phyloP scores from a whole-genome alignment of 1,139 yeast species.

The Geotrichum siamense region DNA sequence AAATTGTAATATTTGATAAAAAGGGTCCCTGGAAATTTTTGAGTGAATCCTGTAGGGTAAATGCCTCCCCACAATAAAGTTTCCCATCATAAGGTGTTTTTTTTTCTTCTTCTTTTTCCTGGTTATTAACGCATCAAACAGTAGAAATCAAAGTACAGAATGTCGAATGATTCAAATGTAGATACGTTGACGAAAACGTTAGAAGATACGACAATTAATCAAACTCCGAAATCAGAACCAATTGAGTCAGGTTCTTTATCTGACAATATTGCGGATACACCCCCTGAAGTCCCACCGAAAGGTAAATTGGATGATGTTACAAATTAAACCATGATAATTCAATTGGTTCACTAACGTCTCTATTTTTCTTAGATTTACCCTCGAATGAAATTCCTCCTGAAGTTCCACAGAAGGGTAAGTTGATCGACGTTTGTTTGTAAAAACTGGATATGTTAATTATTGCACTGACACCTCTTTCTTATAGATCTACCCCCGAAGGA shows the following conservation, averaged over 20 bases:
- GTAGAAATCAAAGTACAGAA: too few relatives aligned
- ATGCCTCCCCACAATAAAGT: too few relatives aligned
- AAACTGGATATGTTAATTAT: not conserved
- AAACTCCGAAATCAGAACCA: too few relatives aligned
- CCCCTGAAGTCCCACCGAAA: not conserved
- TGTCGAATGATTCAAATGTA: not conserved
- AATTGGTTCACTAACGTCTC: too few relatives aligned
- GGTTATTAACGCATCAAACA: too few relatives aligned
- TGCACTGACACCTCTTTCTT: not conserved
- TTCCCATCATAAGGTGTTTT: too few relatives aligned
- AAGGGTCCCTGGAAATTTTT: too few relatives aligned
- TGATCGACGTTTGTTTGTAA: not conserved
- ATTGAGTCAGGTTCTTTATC: not conserved
- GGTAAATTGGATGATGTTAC: not conserved
- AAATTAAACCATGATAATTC: too few relatives aligned
- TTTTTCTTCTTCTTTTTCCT: too few relatives aligned
- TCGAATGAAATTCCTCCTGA: not conserved
- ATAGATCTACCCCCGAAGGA: conserved; percentile 5
- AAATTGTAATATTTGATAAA: too few relatives aligned
- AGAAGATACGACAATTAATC: not conserved
- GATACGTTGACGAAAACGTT: not conserved
- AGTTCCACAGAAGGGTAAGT: conserved; percentile 2
- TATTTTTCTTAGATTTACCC: too few relatives aligned
- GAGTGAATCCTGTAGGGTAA: too few relatives aligned
- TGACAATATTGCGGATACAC: not conserved